Evolutionary conservation across 768 basidiomycete genomes (phyloP), one percentile per base, ranked within the genome.

Genomic region (Psilocybe subaeruginosa): DNA sequence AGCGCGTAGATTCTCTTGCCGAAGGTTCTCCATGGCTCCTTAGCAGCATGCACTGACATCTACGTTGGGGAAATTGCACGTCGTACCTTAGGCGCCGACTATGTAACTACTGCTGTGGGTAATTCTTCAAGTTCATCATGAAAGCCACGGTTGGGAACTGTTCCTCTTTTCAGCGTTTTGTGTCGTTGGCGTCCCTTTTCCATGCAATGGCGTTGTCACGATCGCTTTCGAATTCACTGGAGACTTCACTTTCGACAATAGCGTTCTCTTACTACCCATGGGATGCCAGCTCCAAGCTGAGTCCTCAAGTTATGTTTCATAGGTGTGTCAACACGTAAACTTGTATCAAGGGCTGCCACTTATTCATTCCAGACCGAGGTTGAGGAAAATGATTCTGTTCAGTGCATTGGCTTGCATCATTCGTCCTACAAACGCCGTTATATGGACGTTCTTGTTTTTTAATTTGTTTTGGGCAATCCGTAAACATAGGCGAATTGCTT

Each of bases 151-250:
- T 3, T 30, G 31, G 23, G 23, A 9, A 8, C 39, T 45, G 16
- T 51, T 31, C 39, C 45, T 30, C 39, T 27, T 7, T 63, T 59
- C 46, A 98, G 95, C 74, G 89, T 39, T 80, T 95, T 61, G 72
- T 99, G 39, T 93, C 94, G 29, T 70, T 97, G 54, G 86, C 89
- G 1, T 96, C 93, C 4, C 86, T 97, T 70, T 99, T 98, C 77
- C 85, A 99, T 74, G 86, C 85, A 0, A 80, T 96, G 55, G 84
- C 92, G 1, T 78, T 97, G 27, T 91, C 95, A 3, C 85, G 97
- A 37, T 92, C 95, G 0, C 77, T 99, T 55, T 96, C 94, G 31
- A 99, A 98, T 71, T 96, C 95, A 11, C 76, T 96, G 29, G 97
- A 99, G 70, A 95, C 95, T 0, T 87, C 93, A 0, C 75, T 99